Conservation (phyloP, 2,329 filamentous ascomycete species). For the Pseudogymnoascus sp. region DNA sequence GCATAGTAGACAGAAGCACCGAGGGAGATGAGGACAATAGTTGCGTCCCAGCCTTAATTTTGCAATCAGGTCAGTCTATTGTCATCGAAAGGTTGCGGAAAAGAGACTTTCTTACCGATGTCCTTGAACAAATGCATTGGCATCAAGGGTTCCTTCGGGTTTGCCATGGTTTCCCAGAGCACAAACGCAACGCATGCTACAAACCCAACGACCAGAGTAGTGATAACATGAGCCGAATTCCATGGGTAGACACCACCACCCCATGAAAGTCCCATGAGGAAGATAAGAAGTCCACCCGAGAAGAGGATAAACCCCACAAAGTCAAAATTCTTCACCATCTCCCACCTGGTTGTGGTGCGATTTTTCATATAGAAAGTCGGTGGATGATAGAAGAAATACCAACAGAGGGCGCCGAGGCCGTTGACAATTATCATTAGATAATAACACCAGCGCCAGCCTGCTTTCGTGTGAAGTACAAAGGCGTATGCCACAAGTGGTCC, state of each 20-base stretch:
- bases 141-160: constrained; percentile 30
- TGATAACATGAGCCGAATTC: constrained; percentile 27
- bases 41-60: constrained; percentile 24
- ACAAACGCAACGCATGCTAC: constrained; percentile 21
- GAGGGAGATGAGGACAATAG: constrained; percentile 27
- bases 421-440: constrained; percentile 27
- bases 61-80: too few relatives aligned
- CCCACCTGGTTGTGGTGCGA: constrained; percentile 14
- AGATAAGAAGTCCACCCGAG: constrained; percentile 25
- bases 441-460: constrained; percentile 26
- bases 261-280: constrained; percentile 29
- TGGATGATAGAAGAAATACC: constrained; percentile 29
- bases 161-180: constrained; percentile 23
- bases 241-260: constrained; percentile 28
- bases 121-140: constrained; percentile 31
- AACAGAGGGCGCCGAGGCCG: constrained; percentile 23
- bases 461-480: constrained; percentile 21
- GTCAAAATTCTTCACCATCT: constrained; percentile 27
- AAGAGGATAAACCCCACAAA: constrained; percentile 27
- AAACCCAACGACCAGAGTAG: constrained; percentile 24
- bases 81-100: neutral
- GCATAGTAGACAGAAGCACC: constrained; percentile 33
- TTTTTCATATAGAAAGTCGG: constrained; percentile 27
- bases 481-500: constrained; percentile 24
- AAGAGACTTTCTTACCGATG: neutral